A percentile compares a stretch with the other conserved stretches of the same genome.
These are phyloP conservation scores for Hygrophorus pudorinus DNA, from an alignment of 768 basidiomycete genomes.

Conservation along the genomic window DNA sequence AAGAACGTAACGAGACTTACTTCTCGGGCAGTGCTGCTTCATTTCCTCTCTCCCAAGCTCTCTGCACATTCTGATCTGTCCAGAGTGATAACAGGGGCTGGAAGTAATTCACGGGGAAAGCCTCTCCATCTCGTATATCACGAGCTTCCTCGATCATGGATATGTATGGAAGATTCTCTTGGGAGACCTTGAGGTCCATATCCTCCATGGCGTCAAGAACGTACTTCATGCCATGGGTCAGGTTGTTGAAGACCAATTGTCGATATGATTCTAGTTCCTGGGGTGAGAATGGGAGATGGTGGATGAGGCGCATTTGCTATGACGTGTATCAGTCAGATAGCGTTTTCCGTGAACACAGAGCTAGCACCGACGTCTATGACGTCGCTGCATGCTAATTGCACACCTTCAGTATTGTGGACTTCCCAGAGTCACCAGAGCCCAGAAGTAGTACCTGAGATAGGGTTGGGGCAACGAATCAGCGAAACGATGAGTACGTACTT, in stretches of 20 bases:
- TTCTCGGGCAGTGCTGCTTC: slow-evolving; percentile 91
- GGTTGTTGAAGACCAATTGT: slow-evolving; percentile 88
- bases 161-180: slow-evolving; percentile 48
- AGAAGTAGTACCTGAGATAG: slow-evolving; percentile 64
- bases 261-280: slow-evolving; percentile 84
- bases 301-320: slow-evolving; percentile 96
- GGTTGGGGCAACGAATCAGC: slow-evolving; percentile 1
- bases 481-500: slow-evolving; percentile 31
- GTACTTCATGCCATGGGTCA: slow-evolving; percentile 76
- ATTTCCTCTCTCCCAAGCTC: slow-evolving; percentile 74
- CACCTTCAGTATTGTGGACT: slow-evolving; percentile 86
- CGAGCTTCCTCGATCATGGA: slow-evolving; percentile 55
- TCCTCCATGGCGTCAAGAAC: slow-evolving; percentile 86
- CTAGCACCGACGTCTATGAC: not conserved
- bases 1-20: slow-evolving; percentile 29
- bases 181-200: slow-evolving; percentile 66
- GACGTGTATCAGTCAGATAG: slow-evolving; percentile 2
- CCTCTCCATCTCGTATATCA: slow-evolving; percentile 71
- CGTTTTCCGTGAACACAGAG: not conserved
- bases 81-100: slow-evolving; percentile 65
- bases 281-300: slow-evolving; percentile 71
- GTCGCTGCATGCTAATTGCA: not conserved
- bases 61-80: slow-evolving; percentile 65
- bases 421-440: slow-evolving; percentile 90
- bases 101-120: slow-evolving; percentile 62